phyloP scores from a whole-genome alignment of 1,139 yeast species.

The Hanseniaspora sp. region DNA sequence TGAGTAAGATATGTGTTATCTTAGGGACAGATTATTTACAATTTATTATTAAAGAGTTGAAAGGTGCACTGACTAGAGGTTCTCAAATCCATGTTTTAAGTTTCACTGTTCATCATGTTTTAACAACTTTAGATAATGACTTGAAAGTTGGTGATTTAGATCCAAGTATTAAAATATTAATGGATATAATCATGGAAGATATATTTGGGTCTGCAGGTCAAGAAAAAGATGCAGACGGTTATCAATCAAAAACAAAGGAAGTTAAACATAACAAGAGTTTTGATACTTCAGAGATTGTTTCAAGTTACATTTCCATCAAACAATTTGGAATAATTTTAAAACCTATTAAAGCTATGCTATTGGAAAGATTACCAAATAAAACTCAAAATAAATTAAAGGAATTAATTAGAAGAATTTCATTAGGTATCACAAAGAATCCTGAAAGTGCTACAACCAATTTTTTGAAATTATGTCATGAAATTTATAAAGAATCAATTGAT shows the following conservation, averaged over 20 bases:
- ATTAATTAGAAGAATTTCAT: constrained; percentile 58
- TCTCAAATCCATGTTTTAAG: constrained; percentile 91
- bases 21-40: constrained; percentile 67
- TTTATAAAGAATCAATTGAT: constrained; percentile 46
- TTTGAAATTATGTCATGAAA: constrained; percentile 61
- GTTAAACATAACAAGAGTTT: constrained; percentile 80
- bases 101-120: constrained; percentile 65
- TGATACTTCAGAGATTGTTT: constrained; percentile 72
- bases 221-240: constrained; percentile 92
- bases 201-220: constrained; percentile 85
- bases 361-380: constrained; percentile 55
- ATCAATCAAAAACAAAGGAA: constrained; percentile 77
- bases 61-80: constrained; percentile 71
- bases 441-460: constrained; percentile 49
- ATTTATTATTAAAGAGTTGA: constrained; percentile 67
- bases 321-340: constrained; percentile 50
- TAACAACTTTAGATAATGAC: constrained; percentile 41
- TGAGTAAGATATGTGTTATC: constrained; percentile 51
- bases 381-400: constrained; percentile 72
- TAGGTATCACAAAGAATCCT: constrained; percentile 62
- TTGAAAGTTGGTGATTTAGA: constrained; percentile 67
- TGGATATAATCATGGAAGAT: constrained; percentile 79
- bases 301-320: constrained; percentile 52
- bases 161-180: constrained; percentile 49
- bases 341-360: constrained; percentile 57